These are phyloP conservation scores for Alternaria consortialis DNA, from an alignment of 2,329 filamentous ascomycete species.

Conservation along the genomic window DNA sequence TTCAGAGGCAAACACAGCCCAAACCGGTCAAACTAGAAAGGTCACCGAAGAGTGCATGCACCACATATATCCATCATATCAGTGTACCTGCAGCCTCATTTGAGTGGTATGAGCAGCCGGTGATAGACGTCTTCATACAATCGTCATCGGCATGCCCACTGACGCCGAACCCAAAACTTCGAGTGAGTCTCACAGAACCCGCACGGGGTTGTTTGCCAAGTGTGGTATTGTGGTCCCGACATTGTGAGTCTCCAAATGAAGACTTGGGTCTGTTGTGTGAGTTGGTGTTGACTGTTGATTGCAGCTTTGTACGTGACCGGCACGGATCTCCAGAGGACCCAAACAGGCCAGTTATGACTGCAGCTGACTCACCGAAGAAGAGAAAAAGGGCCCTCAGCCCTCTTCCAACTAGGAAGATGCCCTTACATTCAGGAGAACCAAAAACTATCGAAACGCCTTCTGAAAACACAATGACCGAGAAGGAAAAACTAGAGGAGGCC, in stretches of 20 bases:
- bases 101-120: conserved; percentile 34
- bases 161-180: conserved; percentile 38
- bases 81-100: conserved; percentile 6
- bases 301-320: conserved; percentile 46
- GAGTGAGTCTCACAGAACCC: conserved; percentile 36
- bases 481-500: not conserved
- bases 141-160: conserved; percentile 42
- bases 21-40: conserved; percentile 12
- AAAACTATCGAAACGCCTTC: conserved; percentile 12
- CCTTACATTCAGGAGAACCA: conserved; percentile 21
- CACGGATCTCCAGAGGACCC: conserved; percentile 32
- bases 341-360: conserved; percentile 36
- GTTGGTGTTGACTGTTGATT: conserved; percentile 7
- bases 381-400: conserved; percentile 42
- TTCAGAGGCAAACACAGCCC: conserved; percentile 25
- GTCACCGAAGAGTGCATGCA: not conserved
- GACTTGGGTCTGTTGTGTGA: not conserved
- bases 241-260: conserved; percentile 33
- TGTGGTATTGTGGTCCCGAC: conserved; percentile 37
- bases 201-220: conserved; percentile 38
- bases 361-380: conserved; percentile 47
- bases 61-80: not conserved
- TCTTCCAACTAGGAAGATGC: conserved; percentile 19
- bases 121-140: conserved; percentile 28
- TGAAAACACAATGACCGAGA: not conserved